phyloP scores from a whole-genome alignment of 805 yeast genomes.

The Wickerhamomyces sydowiorum region DNA sequence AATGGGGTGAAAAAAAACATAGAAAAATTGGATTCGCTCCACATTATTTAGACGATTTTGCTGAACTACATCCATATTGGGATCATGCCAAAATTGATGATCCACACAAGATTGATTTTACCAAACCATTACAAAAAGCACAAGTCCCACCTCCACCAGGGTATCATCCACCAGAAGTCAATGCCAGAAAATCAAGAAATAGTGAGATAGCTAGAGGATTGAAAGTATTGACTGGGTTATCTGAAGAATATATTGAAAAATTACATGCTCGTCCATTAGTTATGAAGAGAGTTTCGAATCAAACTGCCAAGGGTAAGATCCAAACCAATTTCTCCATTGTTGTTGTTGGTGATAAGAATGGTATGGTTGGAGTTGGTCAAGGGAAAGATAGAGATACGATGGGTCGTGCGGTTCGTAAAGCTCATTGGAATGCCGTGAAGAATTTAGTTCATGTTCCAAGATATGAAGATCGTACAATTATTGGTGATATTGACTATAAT shows the following conservation, averaged over 20 bases:
- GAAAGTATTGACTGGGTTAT: conserved; percentile 60
- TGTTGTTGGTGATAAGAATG: conserved; percentile 88
- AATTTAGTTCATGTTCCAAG: conserved; percentile 78
- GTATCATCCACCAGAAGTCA: conserved; percentile 25
- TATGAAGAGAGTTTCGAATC: conserved; percentile 79
- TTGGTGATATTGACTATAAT: conserved; percentile 76
- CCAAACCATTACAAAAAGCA: conserved; percentile 51
- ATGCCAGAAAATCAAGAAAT: conserved; percentile 15
- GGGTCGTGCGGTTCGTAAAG: conserved; percentile 70
- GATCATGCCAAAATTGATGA: conserved; percentile 50
- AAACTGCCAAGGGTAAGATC: conserved; percentile 89
- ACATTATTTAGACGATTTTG: conserved; percentile 62
- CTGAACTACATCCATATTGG: conserved; percentile 70
- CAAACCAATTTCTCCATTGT: conserved; percentile 77
- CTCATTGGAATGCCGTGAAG: conserved; percentile 91
- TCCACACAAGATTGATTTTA: conserved; percentile 42
- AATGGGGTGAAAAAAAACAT: conserved; percentile 39
- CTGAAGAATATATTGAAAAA: conserved; percentile 51
- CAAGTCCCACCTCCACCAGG: conserved; percentile 52
- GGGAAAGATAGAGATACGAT: conserved; percentile 82
- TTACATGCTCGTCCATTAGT: conserved; percentile 62
- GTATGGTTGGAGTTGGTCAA: conserved; percentile 92
- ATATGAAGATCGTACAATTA: conserved; percentile 86
- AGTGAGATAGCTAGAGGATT: conserved; percentile 43
- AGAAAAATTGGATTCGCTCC: conserved; percentile 58